A percentile compares a stretch with the other conserved stretches of the same genome.
Conservation (phyloP, 2,329 filamentous ascomycete genomes). For the Fusarium sp. region DNA sequence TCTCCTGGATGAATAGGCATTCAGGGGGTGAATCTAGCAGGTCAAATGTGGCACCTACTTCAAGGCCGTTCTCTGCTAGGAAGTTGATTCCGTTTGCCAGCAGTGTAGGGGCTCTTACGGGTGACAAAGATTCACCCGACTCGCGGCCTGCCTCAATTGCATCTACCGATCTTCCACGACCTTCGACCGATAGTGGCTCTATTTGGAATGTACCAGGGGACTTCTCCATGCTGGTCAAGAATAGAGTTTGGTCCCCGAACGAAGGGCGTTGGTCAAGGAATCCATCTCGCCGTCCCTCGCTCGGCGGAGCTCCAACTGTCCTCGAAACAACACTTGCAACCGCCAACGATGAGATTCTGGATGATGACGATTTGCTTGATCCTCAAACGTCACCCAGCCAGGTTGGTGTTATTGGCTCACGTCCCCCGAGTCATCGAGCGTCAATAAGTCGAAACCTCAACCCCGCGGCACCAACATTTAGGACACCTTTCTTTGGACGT, state of each 20-base stretch:
- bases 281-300: constrained; percentile 82
- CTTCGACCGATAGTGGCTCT: constrained; percentile 80
- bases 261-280: constrained; percentile 69
- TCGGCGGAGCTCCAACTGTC: constrained; percentile 78
- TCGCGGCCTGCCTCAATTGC: constrained; percentile 76
- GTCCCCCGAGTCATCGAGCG: constrained; percentile 62
- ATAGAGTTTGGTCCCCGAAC: constrained; percentile 74
- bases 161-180: constrained; percentile 77
- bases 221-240: constrained; percentile 60
- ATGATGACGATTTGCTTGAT: constrained; percentile 65
- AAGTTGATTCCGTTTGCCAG: constrained; percentile 62
- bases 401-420: constrained; percentile 82
- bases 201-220: constrained; percentile 73
- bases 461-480: constrained; percentile 89
- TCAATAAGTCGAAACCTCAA: constrained; percentile 75
- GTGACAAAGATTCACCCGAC: constrained; percentile 67
- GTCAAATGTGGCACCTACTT: constrained; percentile 46
- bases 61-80: constrained; percentile 55
- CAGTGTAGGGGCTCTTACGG: constrained; percentile 59
- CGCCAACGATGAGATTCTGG: constrained; percentile 72
- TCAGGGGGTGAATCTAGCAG: constrained; percentile 57
- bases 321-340: constrained; percentile 70
- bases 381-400: constrained; percentile 65
- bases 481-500: constrained; percentile 71
- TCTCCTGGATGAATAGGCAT: constrained; percentile 70